Evolutionary conservation across 2,329 filamentous ascomycete genomes (phyloP), one percentile per base, ranked within the genome.

Genomic region (Aureobasidium sp.): DNA sequence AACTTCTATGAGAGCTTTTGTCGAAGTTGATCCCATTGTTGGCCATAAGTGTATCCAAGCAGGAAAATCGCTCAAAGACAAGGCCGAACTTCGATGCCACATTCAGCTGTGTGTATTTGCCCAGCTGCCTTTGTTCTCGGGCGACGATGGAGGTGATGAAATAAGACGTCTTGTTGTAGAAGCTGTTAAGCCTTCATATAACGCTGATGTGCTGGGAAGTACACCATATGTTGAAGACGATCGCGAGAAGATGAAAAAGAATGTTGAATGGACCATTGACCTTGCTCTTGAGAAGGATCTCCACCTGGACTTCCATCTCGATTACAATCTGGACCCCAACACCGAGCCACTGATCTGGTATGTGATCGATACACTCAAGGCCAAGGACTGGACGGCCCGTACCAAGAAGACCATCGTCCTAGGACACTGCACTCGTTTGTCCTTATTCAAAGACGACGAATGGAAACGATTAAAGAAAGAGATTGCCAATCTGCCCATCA

Each of bases 51-150:
- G 84, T 66, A 71, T 87, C 3, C 76, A 81, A 44, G 82, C 81
- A 2, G 87, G 84, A 0, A 69, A 85, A 29, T 74, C 73, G 36
- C 75, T 90, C 51, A 86, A 85, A 71, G 29, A 62, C 25, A 45
- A 63, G 27, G 67, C 76, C 2, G 74, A 81, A 58, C 75, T 79
- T 22, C 72, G 76, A 8, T 83, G 87, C 64, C 74, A 82, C 7
- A 73, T 90, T 5, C 87, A 90, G 70, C 79, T 91, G 4, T 89
- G 85, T 67, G 82, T 82, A 1, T 90, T 90, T 73, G 87, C 87
- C 7, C 87, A 90, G 68, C 82, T 89, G 60, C 83, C 86, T 1
- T 75, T 90, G 5, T 87, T 87, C 70, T 85, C 84, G 1, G 78
- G 79, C 9, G 63, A 62, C 3, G 70, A 73, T 59, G 76, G 80